These are phyloP conservation scores for Drechmeria coniospora DNA, from an alignment of 2,329 filamentous ascomycete species.

Conservation along the genomic window DNA sequence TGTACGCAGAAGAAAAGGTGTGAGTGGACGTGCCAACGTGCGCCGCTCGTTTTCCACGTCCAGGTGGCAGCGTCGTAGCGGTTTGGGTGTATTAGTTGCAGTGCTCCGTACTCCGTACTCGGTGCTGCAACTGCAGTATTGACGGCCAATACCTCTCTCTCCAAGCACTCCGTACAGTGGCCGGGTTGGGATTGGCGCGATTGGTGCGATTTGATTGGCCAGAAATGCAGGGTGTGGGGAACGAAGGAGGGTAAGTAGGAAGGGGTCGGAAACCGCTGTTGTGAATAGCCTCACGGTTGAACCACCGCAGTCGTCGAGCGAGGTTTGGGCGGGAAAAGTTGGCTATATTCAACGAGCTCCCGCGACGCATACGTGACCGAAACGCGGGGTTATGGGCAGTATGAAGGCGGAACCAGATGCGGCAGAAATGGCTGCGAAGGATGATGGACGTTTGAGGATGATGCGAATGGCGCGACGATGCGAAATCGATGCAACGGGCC, in stretches of 20 bases:
- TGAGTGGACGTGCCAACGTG: too few species aligned
- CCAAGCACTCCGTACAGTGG: too few species aligned
- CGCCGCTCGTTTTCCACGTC: too few species aligned
- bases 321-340: too few species aligned
- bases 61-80: too few species aligned
- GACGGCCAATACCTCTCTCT: too few species aligned
- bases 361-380: slow-evolving; percentile 8
- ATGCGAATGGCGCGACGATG: slow-evolving; percentile 16
- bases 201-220: slow-evolving; percentile 10
- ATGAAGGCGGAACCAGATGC: slow-evolving; percentile 12
- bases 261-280: too few species aligned
- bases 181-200: not conserved
- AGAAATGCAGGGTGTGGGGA: slow-evolving; percentile 4
- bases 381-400: slow-evolving; percentile 10
- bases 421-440: slow-evolving; percentile 15
- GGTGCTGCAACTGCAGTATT: not conserved
- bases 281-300: slow-evolving; percentile 25
- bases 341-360: too few species aligned
- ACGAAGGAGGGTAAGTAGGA: slow-evolving; percentile 5
- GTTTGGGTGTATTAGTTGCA: too few species aligned
- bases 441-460: slow-evolving; percentile 22
- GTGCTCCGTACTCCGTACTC: too few species aligned
- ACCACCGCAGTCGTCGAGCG: slow-evolving; percentile 8
- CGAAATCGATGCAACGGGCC: slow-evolving; percentile 23
- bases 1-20: too few species aligned